Evolutionary conservation across 805 yeast genomes (phyloP), one percentile per base, ranked within the genome.

Genomic region (Nematodospora valgi): DNA sequence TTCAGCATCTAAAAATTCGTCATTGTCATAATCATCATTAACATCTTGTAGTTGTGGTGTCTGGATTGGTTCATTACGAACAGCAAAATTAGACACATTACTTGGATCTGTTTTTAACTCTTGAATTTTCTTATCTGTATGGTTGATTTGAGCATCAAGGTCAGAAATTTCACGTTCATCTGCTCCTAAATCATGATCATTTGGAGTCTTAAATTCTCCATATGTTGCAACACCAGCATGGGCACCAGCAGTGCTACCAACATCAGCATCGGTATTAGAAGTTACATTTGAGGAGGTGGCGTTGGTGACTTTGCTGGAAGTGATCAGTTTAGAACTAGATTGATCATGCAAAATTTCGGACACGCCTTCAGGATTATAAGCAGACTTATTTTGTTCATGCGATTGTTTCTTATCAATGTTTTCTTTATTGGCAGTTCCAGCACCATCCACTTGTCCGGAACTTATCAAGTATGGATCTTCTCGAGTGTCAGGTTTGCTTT

Each of bases 351-450:
- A 34, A 24, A 34, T 29, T 18, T 34, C 32, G 30, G 32, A 19
- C 23, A 60, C 39, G 12, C 64, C 68, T 4, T 37, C 48, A 7
- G 41, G 20, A 35, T 62, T 62, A 47, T 33, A 58, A n/a, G 56
- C 51, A 3, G 66, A 60, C 47, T 54, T 61, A 48, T 62, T 61
- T 37, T 49, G 37, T 18, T 34, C 22, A 41, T 59, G 64, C 32
- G 49, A 54, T 19, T 48, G 42, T 7, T 37, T 30, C 5, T 59
- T 58, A 38, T 59, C 54, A 24, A 41, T 19, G 5, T 48, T 27
- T 6, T 30, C 19, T 17, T 23, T 23, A 22, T 30, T 12, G 4
- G 31, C 15, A 11, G 25, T 20, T 13, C 29, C 36, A 21, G 16
- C 18, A 10, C 7, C 7, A 7, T 26, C 18, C 23, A 32, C 24